These are phyloP conservation scores for Globisporangium nodosum DNA, from an alignment of 352 stramenopile genomes.

Conservation along the genomic window DNA sequence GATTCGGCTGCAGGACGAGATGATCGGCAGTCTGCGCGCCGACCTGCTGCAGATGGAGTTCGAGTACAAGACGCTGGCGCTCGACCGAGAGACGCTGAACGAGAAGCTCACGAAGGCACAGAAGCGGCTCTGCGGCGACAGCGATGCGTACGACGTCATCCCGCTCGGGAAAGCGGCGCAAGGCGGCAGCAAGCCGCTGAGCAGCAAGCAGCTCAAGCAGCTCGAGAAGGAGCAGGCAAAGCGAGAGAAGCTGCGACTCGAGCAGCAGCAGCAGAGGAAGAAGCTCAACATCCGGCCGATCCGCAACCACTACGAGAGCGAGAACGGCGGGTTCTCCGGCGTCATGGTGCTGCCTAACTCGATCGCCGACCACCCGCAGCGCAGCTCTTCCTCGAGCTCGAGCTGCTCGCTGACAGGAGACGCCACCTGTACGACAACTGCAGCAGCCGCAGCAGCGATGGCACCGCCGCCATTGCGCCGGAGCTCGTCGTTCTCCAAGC, in stretches of 20 bases:
- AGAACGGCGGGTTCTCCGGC: slow-evolving; percentile 39
- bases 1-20: slow-evolving; percentile 35
- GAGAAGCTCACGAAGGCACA: slow-evolving; percentile 31
- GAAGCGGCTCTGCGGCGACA: slow-evolving; percentile 10
- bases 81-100: slow-evolving; percentile 33
- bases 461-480: slow-evolving; percentile 3
- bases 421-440: not conserved
- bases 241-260: slow-evolving; percentile 3
- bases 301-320: slow-evolving; percentile 17
- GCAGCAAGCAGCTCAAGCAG: slow-evolving; percentile 21
- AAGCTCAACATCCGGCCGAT: slow-evolving; percentile 27
- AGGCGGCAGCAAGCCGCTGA: slow-evolving; percentile 12
- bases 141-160: slow-evolving; percentile 37
- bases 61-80: slow-evolving; percentile 44
- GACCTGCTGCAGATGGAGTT: slow-evolving; percentile 67
- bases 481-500: slow-evolving; percentile 27
- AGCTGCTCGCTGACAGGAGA: slow-evolving; percentile 4
- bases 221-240: slow-evolving; percentile 25
- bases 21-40: slow-evolving; percentile 46
- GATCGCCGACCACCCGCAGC: slow-evolving; percentile 18
- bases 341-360: slow-evolving; percentile 57
- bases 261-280: slow-evolving; percentile 3
- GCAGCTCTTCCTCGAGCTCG: slow-evolving; percentile 7
- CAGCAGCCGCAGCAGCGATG: not conserved
- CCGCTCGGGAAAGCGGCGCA: slow-evolving; percentile 18